Percentiles rank a stretch among this genome's conserved stretches.
Evolutionary conservation across 331 rosid genomes (phyloP).

Genomic region (Erythrophleum ivorense): DNA sequence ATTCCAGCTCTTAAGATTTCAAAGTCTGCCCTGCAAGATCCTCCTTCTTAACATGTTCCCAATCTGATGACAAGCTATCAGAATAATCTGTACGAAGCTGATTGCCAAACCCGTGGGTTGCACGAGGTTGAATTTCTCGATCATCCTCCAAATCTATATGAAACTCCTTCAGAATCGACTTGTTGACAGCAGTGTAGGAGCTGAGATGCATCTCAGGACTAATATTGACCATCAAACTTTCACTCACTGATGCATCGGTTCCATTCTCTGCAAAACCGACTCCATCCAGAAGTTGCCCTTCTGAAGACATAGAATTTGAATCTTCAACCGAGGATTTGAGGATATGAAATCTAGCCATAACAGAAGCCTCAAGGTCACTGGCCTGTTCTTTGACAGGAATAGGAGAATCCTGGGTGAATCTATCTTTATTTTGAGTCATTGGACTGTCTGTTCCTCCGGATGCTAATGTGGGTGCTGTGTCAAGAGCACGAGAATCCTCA

Average conservation of each 20-base stretch:
- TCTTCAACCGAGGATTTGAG: slow-evolving; percentile 54
- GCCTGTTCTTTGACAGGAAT: slow-evolving; percentile 26
- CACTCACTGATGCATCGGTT: slow-evolving; percentile 40
- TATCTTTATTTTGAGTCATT: slow-evolving; percentile 34
- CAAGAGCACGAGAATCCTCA: neutral
- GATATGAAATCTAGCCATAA: slow-evolving; percentile 61
- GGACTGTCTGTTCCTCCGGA: slow-evolving; percentile 28
- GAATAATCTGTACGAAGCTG: slow-evolving; percentile 42
- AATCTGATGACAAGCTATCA: slow-evolving; percentile 66
- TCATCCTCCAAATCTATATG: neutral
- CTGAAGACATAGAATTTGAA: slow-evolving; percentile 33
- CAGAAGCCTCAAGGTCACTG: slow-evolving; percentile 51
- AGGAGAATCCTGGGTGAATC: slow-evolving; percentile 41
- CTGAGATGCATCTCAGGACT: slow-evolving; percentile 35
- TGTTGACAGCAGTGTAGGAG: slow-evolving; percentile 37
- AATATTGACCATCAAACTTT: slow-evolving; percentile 37
- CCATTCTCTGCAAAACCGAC: slow-evolving; percentile 38
- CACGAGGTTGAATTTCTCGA: slow-evolving; percentile 40
- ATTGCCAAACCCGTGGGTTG: slow-evolving; percentile 30
- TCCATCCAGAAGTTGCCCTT: slow-evolving; percentile 37
- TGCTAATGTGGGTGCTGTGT: slow-evolving; percentile 32
- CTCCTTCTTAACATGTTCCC: slow-evolving; percentile 77
- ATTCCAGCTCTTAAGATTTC: slow-evolving; percentile 25
- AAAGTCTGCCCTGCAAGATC: slow-evolving; percentile 47
- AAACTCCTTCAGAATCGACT: slow-evolving; percentile 29